Evolutionary conservation across 139 green algal genomes (phyloP).

Genomic region (Tetradesmus lagerheimii): DNA sequence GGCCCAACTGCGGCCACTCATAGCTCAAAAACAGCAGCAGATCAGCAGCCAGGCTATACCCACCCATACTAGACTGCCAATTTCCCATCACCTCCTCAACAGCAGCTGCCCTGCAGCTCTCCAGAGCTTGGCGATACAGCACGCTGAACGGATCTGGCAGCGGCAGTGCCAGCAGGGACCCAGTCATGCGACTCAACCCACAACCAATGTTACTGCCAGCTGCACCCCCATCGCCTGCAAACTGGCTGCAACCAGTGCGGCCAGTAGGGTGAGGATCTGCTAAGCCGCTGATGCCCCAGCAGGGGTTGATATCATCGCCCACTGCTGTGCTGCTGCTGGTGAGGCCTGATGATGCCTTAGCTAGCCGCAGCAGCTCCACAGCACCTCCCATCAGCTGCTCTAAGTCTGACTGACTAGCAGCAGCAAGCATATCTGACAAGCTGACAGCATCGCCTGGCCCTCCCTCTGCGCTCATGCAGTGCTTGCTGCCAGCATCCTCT

Average conservation of each 20-base stretch:
- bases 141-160: conserved; percentile 27
- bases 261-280: background rate
- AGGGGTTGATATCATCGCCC: background rate
- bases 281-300: background rate
- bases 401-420: conserved; percentile 31
- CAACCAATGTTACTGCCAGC: conserved; percentile 17
- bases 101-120: conserved; percentile 53
- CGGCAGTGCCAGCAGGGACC: background rate
- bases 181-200: background rate
- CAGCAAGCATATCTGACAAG: conserved; percentile 29
- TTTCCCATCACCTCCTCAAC: conserved; percentile 75
- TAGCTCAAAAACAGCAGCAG: conserved; percentile 62
- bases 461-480: background rate
- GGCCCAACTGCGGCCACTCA: conserved; percentile 35
- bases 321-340: background rate
- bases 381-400: conserved; percentile 38
- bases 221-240: conserved; percentile 48
- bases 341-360: background rate
- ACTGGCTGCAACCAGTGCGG: background rate
- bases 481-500: background rate
- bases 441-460: background rate
- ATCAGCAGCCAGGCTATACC: conserved; percentile 60
- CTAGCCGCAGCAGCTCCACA: background rate
- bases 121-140: conserved; percentile 27
- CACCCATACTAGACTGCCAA: conserved; percentile 34